phyloP scores from a whole-genome alignment of 2,329 filamentous ascomycete species.

The Calonectria naviculata region DNA sequence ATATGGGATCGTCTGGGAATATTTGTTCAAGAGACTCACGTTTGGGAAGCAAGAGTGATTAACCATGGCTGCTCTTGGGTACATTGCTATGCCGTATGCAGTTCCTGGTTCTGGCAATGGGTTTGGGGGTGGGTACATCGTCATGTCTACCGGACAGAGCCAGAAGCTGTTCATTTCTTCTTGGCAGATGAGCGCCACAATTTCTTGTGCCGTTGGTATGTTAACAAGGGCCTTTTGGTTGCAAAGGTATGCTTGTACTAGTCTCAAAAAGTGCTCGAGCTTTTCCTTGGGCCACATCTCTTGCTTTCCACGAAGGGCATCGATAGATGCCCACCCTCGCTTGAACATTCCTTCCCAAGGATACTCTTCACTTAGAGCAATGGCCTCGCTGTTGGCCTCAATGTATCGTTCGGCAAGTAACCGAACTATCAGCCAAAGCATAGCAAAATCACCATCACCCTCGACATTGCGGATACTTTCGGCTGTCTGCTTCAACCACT shows the following conservation, averaged over 20 bases:
- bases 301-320: conserved; percentile 39
- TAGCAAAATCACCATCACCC: conserved; percentile 38
- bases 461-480: conserved; percentile 29
- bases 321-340: conserved; percentile 37
- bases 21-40: conserved; percentile 24
- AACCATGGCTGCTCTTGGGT: conserved; percentile 40
- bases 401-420: conserved; percentile 37
- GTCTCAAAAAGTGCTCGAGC: conserved; percentile 35
- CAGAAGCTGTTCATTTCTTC: conserved; percentile 44
- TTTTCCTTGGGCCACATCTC: conserved; percentile 39
- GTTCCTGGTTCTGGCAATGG: conserved; percentile 28
- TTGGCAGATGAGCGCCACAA: conserved; percentile 40
- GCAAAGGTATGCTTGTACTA: conserved; percentile 36
- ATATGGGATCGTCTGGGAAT: neutral
- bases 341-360: conserved; percentile 30
- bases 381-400: conserved; percentile 19
- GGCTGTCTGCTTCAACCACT: conserved; percentile 34
- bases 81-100: conserved; percentile 37
- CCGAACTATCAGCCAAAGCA: conserved; percentile 41
- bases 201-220: conserved; percentile 26
- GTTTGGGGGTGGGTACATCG: conserved; percentile 18
- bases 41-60: conserved; percentile 43
- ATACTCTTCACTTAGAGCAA: neutral
- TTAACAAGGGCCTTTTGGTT: conserved; percentile 28
- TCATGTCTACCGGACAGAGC: conserved; percentile 26